Conservation (phyloP, 441 rosid genomes). For the Adansonia madagascariensis region DNA sequence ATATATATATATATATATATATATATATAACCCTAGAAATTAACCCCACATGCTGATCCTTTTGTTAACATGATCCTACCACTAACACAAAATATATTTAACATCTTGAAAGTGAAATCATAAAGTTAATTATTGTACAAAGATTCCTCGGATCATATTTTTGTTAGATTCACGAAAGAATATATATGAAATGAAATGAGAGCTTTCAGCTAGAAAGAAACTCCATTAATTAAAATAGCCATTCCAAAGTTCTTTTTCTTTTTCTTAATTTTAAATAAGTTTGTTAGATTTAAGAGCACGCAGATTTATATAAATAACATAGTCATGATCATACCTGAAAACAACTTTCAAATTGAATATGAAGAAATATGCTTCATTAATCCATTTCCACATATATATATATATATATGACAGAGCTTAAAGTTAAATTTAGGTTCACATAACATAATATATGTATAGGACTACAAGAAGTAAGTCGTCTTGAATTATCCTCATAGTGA, state of each 20-base stretch:
- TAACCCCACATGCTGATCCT: slow-evolving; percentile 8
- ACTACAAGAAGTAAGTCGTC: background rate
- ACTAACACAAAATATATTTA: background rate
- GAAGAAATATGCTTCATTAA: background rate
- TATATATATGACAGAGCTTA: too few relatives aligned
- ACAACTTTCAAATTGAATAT: background rate
- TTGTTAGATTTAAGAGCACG: background rate
- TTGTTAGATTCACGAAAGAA: background rate
- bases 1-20: background rate
- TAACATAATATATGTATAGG: background rate
- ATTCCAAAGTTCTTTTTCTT: background rate
- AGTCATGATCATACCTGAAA: background rate
- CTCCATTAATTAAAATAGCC: background rate
- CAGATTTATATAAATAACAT: background rate
- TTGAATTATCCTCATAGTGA: slow-evolving; percentile 3
- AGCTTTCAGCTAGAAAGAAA: background rate
- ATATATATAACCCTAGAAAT: background rate
- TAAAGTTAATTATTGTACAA: slow-evolving; percentile 7
- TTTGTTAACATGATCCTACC: background rate
- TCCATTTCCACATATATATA: background rate
- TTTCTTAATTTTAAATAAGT: background rate
- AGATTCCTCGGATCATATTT: background rate
- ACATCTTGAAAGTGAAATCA: background rate
- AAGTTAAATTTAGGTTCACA: slow-evolving; percentile 5
- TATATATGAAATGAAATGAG: background rate